Base-by-base conservation (phyloP, 192 early-diverging fungal genomes). In the Coemansia sp. region DNA sequence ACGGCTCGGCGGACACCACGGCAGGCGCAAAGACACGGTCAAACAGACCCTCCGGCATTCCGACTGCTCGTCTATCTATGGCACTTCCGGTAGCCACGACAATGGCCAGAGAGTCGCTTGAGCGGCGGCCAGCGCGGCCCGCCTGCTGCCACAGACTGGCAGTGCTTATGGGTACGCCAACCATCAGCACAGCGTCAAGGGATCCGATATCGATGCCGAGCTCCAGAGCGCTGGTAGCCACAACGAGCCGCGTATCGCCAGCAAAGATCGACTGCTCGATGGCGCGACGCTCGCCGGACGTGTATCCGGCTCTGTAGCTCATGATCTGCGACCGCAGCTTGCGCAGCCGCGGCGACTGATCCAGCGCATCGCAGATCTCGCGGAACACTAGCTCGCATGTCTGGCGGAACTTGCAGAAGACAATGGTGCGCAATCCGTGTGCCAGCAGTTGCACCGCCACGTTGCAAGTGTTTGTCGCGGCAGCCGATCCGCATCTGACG, bases 201-300 rank as follows among this genome's bases (percentile, higher is more conserved):
- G 65, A 25, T 0, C 93, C 93, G 54, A 93, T 90, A 67, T 95
- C 91, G 9, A 95, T 85, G 5, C 93, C 93, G 1, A 95, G 79
- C 61, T 95, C 93, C 34, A 95, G 76, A 0, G 93, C 92, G 50
- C 86, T 92, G 38, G 92, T 94, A 5, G 90, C 84, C 2, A 93
- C 75, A 25, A 93, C 85, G 20, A 82, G 76, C 5, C 86, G 62
- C 29, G 92, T 59, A 15, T 85, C 71, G 0, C 89, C 90, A n/a
- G 53, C 23, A 75, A 92, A 92, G 70, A 95, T 66, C 45, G 70
- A 61, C 9, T 64, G 59, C 70, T 95, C 93, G 22, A 93, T 95
- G 8, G 81, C 61, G 17, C 92, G 66, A 40, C 93, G 75, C 59
- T 91, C 89, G 11, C 3, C 20, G 4, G 53, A 35, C 14, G 78